phyloP scores from a whole-genome alignment of 2,329 filamentous ascomycete species.

The Hysterium pulicare region DNA sequence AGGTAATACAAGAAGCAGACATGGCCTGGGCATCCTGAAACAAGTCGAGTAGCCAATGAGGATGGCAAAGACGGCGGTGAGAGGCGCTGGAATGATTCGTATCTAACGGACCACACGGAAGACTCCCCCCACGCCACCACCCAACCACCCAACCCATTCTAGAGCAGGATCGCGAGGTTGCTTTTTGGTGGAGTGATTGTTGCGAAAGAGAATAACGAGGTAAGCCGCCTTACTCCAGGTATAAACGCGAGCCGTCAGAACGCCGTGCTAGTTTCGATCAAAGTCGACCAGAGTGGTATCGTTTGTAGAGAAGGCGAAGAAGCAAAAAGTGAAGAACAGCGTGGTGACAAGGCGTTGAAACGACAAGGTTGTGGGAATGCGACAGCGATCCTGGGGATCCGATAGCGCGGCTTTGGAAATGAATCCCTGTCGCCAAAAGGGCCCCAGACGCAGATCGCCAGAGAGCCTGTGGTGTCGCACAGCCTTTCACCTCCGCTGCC shows the following conservation, averaged over 20 bases:
- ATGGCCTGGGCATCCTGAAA: slow-evolving; percentile 1
- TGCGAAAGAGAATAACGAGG: slow-evolving; percentile 18
- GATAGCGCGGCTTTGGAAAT: slow-evolving; percentile 12
- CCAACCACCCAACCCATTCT: slow-evolving; percentile 31
- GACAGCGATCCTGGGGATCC: slow-evolving; percentile 12
- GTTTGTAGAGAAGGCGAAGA: background rate
- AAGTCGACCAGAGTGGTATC: slow-evolving; percentile 15
- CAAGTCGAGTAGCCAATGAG: slow-evolving; percentile 12
- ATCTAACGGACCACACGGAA: slow-evolving; percentile 12
- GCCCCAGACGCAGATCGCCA: slow-evolving; percentile 3
- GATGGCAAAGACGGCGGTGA: slow-evolving; percentile 10
- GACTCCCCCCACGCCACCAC: slow-evolving; percentile 21
- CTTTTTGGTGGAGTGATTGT: slow-evolving; percentile 28
- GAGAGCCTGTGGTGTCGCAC: background rate
- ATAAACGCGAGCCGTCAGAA: slow-evolving; percentile 22
- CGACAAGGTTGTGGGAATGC: background rate
- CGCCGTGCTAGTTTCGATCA: slow-evolving; percentile 35
- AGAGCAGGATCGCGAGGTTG: slow-evolving; percentile 21
- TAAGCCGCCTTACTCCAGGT: slow-evolving; percentile 17
- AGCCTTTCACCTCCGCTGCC: background rate
- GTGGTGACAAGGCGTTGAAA: background rate
- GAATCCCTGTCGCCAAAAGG: slow-evolving; percentile 6
- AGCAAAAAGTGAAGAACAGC: slow-evolving; percentile 5
- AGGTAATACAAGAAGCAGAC: background rate
- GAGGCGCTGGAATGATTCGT: slow-evolving; percentile 6